Evolutionary conservation across 305 asterid genomes (phyloP).

Genomic region (Solanum chacoense): DNA sequence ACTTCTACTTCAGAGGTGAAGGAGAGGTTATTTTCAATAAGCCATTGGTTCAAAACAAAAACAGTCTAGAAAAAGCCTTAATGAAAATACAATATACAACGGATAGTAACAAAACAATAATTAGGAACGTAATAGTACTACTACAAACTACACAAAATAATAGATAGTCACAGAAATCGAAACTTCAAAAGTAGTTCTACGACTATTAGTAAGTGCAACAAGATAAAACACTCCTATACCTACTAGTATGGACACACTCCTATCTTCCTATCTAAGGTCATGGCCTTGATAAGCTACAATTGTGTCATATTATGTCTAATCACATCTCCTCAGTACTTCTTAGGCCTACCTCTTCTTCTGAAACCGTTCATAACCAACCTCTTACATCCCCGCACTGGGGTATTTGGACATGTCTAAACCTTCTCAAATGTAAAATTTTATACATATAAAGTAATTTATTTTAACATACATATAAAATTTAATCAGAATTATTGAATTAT

Average conservation of each 20-base stretch:
- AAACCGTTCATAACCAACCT: no score
- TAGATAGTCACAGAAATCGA: not conserved
- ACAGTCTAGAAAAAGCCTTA: no score
- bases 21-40: no score
- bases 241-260: no score
- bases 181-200: not conserved
- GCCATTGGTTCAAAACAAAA: not conserved
- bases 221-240: not conserved
- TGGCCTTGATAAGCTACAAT: rapidly evolving
- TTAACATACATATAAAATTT: no score
- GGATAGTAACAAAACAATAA: not conserved
- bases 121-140: no score
- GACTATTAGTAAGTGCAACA: not conserved
- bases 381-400: rapidly evolving
- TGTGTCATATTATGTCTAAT: not conserved
- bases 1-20: not conserved
- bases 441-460: no score
- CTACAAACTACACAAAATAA: not conserved
- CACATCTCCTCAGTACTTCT: not conserved
- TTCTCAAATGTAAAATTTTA: no score
- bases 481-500: not conserved
- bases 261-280: no score
- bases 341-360: not conserved
- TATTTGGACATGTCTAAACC: no score
- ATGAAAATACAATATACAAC: not conserved